phyloP scores from a whole-genome alignment of 352 stramenopile genomes.

The Globisporangium perplexum region DNA sequence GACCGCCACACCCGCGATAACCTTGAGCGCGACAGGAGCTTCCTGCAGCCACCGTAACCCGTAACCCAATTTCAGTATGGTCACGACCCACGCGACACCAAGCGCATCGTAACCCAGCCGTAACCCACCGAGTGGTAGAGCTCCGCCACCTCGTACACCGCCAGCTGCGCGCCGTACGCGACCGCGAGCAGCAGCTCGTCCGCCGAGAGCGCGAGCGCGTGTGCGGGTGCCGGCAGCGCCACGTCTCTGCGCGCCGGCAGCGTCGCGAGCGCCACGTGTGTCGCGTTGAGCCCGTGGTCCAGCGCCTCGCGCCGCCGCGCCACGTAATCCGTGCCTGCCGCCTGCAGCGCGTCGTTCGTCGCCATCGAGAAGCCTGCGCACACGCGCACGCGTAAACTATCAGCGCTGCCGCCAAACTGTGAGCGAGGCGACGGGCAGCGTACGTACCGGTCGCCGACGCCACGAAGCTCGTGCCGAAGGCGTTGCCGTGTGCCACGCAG shows the following conservation, averaged over 20 bases:
- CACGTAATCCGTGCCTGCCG: conserved; percentile 33
- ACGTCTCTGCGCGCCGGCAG: conserved; percentile 32
- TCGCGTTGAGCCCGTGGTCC: conserved; percentile 50
- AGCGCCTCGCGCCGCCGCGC: conserved; percentile 39
- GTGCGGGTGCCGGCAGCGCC: conserved; percentile 28
- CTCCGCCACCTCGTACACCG: conserved; percentile 54
- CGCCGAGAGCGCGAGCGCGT: conserved; percentile 45
- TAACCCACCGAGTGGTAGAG: conserved; percentile 36
- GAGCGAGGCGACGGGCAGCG: no score
- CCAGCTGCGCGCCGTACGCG: conserved; percentile 35
- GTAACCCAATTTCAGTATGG: no score
- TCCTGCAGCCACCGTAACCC: conserved; percentile 15
- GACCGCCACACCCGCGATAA: conserved; percentile 25
- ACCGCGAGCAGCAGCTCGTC: conserved; percentile 49
- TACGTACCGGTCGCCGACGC: conserved; percentile 30
- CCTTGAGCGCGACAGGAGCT: conserved; percentile 26
- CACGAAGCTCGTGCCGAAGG: conserved; percentile 50
- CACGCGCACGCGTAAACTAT: background rate
- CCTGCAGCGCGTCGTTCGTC: conserved; percentile 25
- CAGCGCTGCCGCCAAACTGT: no score
- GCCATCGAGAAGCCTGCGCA: conserved; percentile 38
- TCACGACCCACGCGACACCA: no score
- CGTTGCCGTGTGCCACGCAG: conserved; percentile 55
- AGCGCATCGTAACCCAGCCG: background rate
- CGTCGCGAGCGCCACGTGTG: conserved; percentile 33